Percentiles rank a stretch among this genome's conserved stretches.
Evolutionary conservation across 306 rosid species (phyloP).

Genomic region (Sindora glabra): DNA sequence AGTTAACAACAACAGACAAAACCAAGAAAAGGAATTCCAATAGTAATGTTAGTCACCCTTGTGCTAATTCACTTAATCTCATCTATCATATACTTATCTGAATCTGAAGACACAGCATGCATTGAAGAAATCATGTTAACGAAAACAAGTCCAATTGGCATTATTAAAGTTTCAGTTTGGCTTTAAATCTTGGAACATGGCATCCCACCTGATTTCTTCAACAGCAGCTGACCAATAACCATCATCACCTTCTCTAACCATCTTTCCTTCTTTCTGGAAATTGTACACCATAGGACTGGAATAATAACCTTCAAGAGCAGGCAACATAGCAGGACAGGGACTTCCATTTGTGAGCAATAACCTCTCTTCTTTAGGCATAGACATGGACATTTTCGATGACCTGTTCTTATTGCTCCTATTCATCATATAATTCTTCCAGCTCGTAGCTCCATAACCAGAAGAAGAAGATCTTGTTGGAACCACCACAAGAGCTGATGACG

Average conservation of each 20-base stretch:
- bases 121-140: no score
- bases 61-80: no score
- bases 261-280: slow-evolving; percentile 39
- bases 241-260: slow-evolving; percentile 23
- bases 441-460: slow-evolving; percentile 32
- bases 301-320: slow-evolving; percentile 37
- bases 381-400: no score
- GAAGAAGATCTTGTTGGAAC: slow-evolving; percentile 46
- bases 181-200: slow-evolving; percentile 85
- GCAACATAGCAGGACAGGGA: not conserved
- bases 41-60: no score
- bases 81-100: no score
- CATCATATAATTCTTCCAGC: slow-evolving; percentile 44
- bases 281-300: slow-evolving; percentile 53
- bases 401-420: slow-evolving; percentile 58
- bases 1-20: not conserved
- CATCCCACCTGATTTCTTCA: slow-evolving; percentile 93
- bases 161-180: slow-evolving; percentile 57
- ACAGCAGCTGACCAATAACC: slow-evolving; percentile 64
- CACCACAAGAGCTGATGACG: slow-evolving; percentile 75
- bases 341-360: not conserved
- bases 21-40: not conserved
- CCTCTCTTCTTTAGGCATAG: slow-evolving; percentile 24
- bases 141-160: no score
- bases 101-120: no score